Conservation (phyloP, 805 yeast species). For the Suhomyces sp. region DNA sequence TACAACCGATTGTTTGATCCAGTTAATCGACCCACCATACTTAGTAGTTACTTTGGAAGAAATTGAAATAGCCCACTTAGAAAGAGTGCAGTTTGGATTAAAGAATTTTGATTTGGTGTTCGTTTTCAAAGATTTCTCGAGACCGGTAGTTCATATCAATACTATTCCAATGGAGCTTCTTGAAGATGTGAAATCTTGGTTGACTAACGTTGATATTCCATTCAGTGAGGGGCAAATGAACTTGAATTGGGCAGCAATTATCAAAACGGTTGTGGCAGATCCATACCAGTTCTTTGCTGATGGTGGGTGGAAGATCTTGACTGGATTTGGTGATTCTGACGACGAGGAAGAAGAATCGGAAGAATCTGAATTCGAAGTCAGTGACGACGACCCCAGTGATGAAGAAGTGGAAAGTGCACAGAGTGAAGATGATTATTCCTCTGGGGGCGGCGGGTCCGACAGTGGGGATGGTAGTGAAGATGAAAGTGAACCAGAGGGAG, state of each 20-base stretch:
- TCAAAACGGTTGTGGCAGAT: constrained; percentile 89
- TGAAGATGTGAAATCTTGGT: constrained; percentile 94
- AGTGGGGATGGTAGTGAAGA: constrained; percentile 36
- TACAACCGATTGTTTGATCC: constrained; percentile 93
- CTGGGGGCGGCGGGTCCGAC: constrained; percentile 33
- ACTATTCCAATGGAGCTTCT: constrained; percentile 91
- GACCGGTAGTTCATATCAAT: constrained; percentile 87
- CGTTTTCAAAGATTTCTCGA: constrained; percentile 85
- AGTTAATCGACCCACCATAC: constrained; percentile 92
- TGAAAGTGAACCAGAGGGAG: constrained; percentile 38
- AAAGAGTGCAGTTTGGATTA: constrained; percentile 95
- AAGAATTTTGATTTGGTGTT: constrained; percentile 97
- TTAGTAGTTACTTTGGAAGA: constrained; percentile 88
- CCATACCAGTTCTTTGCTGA: constrained; percentile 90
- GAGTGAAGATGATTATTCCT: constrained; percentile 40
- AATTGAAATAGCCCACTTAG: constrained; percentile 91
- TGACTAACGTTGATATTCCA: constrained; percentile 96
- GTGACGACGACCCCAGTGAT: constrained; percentile 59
- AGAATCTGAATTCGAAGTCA: constrained; percentile 68
- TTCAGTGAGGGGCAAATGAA: constrained; percentile 92
- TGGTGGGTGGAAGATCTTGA: constrained; percentile 96
- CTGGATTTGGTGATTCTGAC: constrained; percentile 75
- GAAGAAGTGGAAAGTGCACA: constrained; percentile 61
- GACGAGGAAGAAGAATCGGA: constrained; percentile 68
- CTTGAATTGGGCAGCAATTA: constrained; percentile 91